Evolutionary conservation across 805 yeast species (phyloP), one percentile per base, ranked within the genome.

Genomic region (Jamesozyma hellenica): DNA sequence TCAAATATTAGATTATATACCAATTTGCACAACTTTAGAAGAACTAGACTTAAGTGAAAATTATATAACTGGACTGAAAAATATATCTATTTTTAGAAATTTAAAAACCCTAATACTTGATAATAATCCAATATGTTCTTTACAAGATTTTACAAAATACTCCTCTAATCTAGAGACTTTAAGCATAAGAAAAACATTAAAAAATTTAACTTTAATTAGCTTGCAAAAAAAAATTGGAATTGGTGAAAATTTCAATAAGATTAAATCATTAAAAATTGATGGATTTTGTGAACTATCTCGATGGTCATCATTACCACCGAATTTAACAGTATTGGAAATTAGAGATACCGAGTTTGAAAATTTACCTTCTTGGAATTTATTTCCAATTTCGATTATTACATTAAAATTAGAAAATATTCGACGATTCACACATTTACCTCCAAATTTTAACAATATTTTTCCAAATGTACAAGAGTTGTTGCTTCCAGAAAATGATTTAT

Each of bases 11-110:
- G 26, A 34, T n/a, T 6, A 23, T n/a, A 25, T 7, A 15, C 6
- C 25, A 33, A 42, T 47, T 28, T 51, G 59, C 56, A 23, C 40
- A 17, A 39, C 46, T 10, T 31, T 56, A 10, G 49, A 52, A 33
- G 51, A 49, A 27, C 46, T 56, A 16, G 47, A 53, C 32, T 42
- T 56, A 15, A 36, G 49, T 25, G 36, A 42, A 33, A 56, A 56
- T 39, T 38, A 45, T n/a, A 52, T 56, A 27, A 47, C 47, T 5
- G 32, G 36, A 12, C 25, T 56, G 10, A 45, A 41, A 27, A 55
- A 55, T 43, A 38, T 55, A 13, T 42, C 46, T 14, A 11, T 34
- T 9, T 45, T 56, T 19, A 41, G 34, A 21, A 45, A 39, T 13
- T 40, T 56, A 21, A 43, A 45, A 17, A 42, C 41, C 4, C 35